A percentile compares a stretch with the other conserved stretches of the same genome.
These are phyloP conservation scores for Amanita fuliginea DNA, from an alignment of 768 basidiomycete species.

Conservation along the genomic window DNA sequence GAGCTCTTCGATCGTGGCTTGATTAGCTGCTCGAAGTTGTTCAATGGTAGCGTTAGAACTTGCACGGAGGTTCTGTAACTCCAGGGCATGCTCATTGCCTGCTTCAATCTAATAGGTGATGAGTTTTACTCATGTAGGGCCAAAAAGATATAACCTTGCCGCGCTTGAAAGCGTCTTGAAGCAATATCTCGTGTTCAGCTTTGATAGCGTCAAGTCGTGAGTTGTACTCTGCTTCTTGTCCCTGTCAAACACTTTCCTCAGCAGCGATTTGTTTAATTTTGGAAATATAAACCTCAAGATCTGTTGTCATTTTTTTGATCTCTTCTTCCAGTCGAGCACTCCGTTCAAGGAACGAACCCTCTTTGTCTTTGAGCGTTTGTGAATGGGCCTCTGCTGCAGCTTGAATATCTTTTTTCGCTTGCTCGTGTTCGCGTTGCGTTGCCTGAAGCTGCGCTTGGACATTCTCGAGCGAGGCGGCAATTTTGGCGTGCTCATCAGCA, in stretches of 20 bases:
- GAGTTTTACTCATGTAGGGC: not conserved
- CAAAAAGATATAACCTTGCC: conserved; percentile 49
- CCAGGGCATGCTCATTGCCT: conserved; percentile 53
- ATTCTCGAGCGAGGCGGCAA: conserved; percentile 31
- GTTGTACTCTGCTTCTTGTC: conserved; percentile 58
- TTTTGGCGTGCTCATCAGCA: conserved; percentile 29
- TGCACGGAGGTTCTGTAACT: conserved; percentile 60
- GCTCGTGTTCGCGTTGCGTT: conserved; percentile 35
- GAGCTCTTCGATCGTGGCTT: conserved; percentile 46
- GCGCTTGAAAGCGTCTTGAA: conserved; percentile 63
- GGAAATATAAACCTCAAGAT: conserved; percentile 46
- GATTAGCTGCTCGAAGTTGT: conserved; percentile 56
- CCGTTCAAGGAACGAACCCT: conserved; percentile 35
- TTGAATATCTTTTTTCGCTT: conserved; percentile 31
- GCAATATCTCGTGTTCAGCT: conserved; percentile 46
- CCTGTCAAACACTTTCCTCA: conserved; percentile 24
- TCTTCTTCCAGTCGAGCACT: conserved; percentile 44
- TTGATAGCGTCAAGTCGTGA: conserved; percentile 56
- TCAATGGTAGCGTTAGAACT: conserved; percentile 56
- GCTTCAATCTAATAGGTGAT: conserved; percentile 47
- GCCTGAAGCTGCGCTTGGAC: conserved; percentile 37
- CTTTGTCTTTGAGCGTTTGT: conserved; percentile 38
- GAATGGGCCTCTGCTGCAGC: conserved; percentile 37
- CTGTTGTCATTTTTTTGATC: conserved; percentile 40
- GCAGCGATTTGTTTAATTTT: not conserved